Evolutionary conservation across 1,139 yeast species (phyloP).

Genomic region (Kodamaea arcana): DNA sequence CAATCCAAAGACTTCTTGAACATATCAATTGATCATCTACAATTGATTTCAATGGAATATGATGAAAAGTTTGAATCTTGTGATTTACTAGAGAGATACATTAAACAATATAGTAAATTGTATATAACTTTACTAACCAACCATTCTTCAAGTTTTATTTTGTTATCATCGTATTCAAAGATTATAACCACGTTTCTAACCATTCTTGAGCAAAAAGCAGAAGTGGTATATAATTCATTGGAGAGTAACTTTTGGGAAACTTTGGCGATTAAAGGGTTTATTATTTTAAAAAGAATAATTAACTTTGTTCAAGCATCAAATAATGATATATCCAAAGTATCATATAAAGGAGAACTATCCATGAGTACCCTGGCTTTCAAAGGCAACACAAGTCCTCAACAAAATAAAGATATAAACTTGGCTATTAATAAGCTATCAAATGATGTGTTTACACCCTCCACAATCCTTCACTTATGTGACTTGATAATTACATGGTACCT

Average conservation of each 20-base stretch:
- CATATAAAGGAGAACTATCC: too few species aligned
- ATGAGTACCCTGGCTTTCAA: too few species aligned
- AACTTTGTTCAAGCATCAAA: too few species aligned
- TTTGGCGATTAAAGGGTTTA: conserved; percentile 65
- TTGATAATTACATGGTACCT: conserved; percentile 70
- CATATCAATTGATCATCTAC: conserved; percentile 56
- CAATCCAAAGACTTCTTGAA: conserved; percentile 59
- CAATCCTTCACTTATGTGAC: conserved; percentile 58
- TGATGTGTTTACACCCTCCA: conserved; percentile 54
- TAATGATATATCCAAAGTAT: too few species aligned
- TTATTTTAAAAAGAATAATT: conserved; percentile 61
- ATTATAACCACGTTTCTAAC: conserved; percentile 57
- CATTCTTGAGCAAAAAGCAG: conserved; percentile 60
- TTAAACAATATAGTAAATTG: conserved; percentile 72
- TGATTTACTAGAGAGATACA: conserved; percentile 64
- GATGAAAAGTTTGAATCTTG: conserved; percentile 41
- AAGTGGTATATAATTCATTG: conserved; percentile 46
- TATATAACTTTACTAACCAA: conserved; percentile 52
- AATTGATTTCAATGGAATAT: conserved; percentile 50
- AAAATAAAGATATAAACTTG: conserved; percentile 58
- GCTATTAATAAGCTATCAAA: conserved; percentile 52
- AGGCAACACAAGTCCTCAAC: conserved; percentile 64
- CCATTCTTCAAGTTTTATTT: conserved; percentile 69
- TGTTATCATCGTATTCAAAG: conserved; percentile 60
- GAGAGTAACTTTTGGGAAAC: conserved; percentile 69